These are phyloP conservation scores for Microsporum audouinii DNA, from an alignment of 2,329 filamentous ascomycete genomes.

Conservation along the genomic window DNA sequence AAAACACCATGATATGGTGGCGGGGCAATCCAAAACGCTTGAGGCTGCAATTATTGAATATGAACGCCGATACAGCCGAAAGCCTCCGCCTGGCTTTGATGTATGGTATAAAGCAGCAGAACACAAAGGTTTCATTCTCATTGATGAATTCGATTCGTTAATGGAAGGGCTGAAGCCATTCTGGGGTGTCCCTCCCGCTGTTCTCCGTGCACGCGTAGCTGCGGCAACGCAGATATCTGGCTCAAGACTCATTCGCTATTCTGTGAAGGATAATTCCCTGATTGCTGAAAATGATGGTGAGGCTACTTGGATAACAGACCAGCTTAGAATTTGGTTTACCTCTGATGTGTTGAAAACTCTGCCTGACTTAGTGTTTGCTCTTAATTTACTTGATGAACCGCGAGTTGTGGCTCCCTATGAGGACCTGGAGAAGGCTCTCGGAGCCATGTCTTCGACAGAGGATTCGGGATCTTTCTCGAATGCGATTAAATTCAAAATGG, in stretches of 20 bases:
- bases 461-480: background rate
- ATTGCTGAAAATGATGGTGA: background rate
- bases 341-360: constrained; percentile 7
- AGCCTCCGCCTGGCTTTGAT: constrained; percentile 6
- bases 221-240: background rate
- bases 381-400: constrained; percentile 15
- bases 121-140: background rate
- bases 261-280: background rate
- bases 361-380: constrained; percentile 12
- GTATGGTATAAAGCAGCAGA: constrained; percentile 5
- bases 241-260: constrained; percentile 4
- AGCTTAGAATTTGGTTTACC: constrained; percentile 5
- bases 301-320: constrained; percentile 3
- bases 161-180: constrained; percentile 7
- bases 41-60: constrained; percentile 3
- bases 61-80: constrained; percentile 3
- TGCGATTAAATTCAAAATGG: background rate
- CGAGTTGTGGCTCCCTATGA: constrained; percentile 12
- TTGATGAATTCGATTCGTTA: constrained; percentile 6
- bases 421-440: constrained; percentile 2
- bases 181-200: constrained; percentile 7
- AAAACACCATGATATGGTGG: background rate
- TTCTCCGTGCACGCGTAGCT: constrained; percentile 5
- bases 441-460: background rate
- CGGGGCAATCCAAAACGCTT: constrained; percentile 2